These are phyloP conservation scores for Tetrapisispora phaffii DNA, from an alignment of 805 yeast species.

Conservation along the genomic window DNA sequence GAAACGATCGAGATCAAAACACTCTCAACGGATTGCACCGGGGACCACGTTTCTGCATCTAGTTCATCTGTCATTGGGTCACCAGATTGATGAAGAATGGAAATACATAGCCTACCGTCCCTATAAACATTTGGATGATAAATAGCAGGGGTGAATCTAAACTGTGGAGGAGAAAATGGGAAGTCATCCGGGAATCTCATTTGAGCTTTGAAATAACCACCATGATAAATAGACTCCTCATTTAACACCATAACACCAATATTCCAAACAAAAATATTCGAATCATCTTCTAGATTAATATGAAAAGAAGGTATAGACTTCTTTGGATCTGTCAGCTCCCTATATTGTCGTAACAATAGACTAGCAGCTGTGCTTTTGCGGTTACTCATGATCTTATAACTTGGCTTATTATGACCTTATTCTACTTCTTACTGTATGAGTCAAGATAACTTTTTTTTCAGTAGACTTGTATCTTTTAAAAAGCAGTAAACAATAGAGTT, in stretches of 20 bases:
- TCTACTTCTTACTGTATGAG: too few species aligned
- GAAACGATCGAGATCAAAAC: slow-evolving; percentile 87
- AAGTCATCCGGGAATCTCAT: slow-evolving; percentile 88
- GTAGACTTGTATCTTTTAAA: too few species aligned
- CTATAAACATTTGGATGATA: slow-evolving; percentile 93
- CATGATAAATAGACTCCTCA: slow-evolving; percentile 83
- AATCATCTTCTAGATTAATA: slow-evolving; percentile 54
- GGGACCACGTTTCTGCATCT: slow-evolving; percentile 90
- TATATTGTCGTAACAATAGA: slow-evolving; percentile 81
- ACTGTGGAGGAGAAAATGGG: slow-evolving; percentile 88
- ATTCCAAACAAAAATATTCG: slow-evolving; percentile 59
- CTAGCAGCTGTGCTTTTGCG: slow-evolving; percentile 59
- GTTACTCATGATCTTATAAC: too few species aligned
- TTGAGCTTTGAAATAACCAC: slow-evolving; percentile 89
- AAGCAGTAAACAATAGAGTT: too few species aligned
- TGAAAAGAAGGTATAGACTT: slow-evolving; percentile 67
- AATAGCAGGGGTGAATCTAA: slow-evolving; percentile 85
- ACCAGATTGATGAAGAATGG: slow-evolving; percentile 85
- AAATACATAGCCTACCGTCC: slow-evolving; percentile 87
- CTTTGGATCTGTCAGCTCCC: slow-evolving; percentile 87
- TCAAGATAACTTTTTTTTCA: too few species aligned
- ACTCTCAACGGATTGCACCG: slow-evolving; percentile 85
- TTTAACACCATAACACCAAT: slow-evolving; percentile 87
- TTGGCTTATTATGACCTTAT: too few species aligned
- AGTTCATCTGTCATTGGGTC: slow-evolving; percentile 86